Percentiles rank a stretch among this genome's conserved stretches.
Evolutionary conservation across 768 basidiomycete species (phyloP).

Genomic region (Austroboletus eburneus): DNA sequence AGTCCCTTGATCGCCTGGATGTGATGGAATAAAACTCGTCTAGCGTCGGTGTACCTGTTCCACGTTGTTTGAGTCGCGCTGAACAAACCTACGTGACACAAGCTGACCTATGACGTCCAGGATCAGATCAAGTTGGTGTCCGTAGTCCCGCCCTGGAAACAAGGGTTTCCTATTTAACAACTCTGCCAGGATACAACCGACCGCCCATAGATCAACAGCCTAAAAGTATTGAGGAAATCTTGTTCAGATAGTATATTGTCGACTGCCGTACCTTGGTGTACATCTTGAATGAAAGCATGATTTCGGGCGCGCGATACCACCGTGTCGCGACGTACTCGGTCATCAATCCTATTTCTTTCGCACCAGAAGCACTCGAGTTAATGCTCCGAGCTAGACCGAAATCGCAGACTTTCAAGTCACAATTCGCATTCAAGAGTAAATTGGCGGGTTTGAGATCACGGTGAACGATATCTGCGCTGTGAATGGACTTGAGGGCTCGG

Average conservation of each 20-base stretch:
- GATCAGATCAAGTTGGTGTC: conserved; percentile 84
- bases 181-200: conserved; percentile 76
- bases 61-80: conserved; percentile 16
- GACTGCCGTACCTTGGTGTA: conserved; percentile 55
- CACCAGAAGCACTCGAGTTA: conserved; percentile 46
- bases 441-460: conserved; percentile 85
- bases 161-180: conserved; percentile 76
- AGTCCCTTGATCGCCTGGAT: conserved; percentile 78
- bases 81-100: conserved; percentile 4
- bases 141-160: conserved; percentile 85
- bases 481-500: conserved; percentile 84
- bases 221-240: conserved; percentile 13
- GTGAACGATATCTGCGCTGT: conserved; percentile 79
- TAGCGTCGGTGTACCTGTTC: conserved; percentile 70
- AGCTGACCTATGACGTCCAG: conserved; percentile 74
- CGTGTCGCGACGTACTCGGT: conserved; percentile 88
- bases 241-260: conserved; percentile 11
- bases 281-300: conserved; percentile 94
- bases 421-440: conserved; percentile 82
- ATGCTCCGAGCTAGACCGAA: conserved; percentile 78
- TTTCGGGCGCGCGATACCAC: conserved; percentile 93
- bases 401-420: conserved; percentile 86
- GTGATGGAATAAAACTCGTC: conserved; percentile 93
- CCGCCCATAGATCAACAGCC: conserved; percentile 75
- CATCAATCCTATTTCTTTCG: conserved; percentile 66